Percentiles rank a stretch among this genome's conserved stretches.
These are phyloP conservation scores for Penicillium fimorum DNA, from an alignment of 495 filamentous ascomycete genomes.

Conservation along the genomic window DNA sequence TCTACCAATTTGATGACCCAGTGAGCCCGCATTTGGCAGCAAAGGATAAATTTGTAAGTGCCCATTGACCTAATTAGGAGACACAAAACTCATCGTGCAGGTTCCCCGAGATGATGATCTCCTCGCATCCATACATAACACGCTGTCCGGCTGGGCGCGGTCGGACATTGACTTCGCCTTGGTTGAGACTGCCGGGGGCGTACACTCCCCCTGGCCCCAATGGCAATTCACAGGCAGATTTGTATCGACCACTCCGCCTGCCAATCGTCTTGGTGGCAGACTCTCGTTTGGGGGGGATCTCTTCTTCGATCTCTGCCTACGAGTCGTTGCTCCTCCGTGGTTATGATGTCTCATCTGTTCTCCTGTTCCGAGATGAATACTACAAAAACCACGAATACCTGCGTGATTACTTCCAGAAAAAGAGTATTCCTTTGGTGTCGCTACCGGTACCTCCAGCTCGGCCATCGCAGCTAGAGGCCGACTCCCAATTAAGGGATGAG, in stretches of 20 bases:
- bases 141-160: conserved; percentile 42
- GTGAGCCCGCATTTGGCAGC: conserved; percentile 75
- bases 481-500: conserved; percentile 44
- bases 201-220: conserved; percentile 69
- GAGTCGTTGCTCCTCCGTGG: conserved; percentile 71
- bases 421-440: conserved; percentile 53
- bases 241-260: conserved; percentile 67
- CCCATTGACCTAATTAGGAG: not conserved
- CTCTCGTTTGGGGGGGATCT: conserved; percentile 69
- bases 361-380: conserved; percentile 59
- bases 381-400: conserved; percentile 68
- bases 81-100: conserved; percentile 18
- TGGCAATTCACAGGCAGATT: conserved; percentile 71
- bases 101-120: conserved; percentile 50
- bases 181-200: conserved; percentile 75
- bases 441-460: conserved; percentile 53
- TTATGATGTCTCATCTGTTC: conserved; percentile 66
- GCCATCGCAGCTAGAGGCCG: conserved; percentile 25
- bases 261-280: conserved; percentile 74
- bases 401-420: conserved; percentile 56
- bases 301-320: conserved; percentile 69
- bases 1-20: conserved; percentile 68
- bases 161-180: conserved; percentile 48
- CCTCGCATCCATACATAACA: conserved; percentile 45
- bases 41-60: conserved; percentile 31